These are phyloP conservation scores for Carex scoparia DNA, from an alignment of 176 grass and related monocot species.

Conservation along the genomic window DNA sequence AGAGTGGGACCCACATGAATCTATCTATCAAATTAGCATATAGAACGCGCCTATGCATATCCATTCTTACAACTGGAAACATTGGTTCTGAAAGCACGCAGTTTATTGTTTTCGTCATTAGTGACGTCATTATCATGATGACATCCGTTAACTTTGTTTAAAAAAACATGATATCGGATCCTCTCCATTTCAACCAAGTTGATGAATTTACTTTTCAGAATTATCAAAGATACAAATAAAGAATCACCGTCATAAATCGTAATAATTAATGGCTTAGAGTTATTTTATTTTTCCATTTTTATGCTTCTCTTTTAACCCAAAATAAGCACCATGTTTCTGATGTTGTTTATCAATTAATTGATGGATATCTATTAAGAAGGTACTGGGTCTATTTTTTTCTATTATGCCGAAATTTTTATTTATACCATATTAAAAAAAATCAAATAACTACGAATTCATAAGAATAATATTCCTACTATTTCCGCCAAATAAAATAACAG, in stretches of 20 bases:
- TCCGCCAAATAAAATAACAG: too few species aligned
- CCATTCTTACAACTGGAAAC: neutral
- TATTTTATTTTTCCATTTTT: neutral
- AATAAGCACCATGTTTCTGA: neutral
- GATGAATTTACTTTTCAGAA: neutral
- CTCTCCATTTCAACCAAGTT: neutral
- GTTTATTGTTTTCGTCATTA: neutral
- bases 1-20: neutral
- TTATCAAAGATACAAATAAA: neutral
- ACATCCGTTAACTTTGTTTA: neutral
- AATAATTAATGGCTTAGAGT: neutral
- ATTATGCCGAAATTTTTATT: too few species aligned
- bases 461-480: too few species aligned
- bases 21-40: neutral
- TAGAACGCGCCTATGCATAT: neutral
- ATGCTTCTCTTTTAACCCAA: neutral
- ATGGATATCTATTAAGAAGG: neutral
- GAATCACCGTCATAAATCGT: neutral
- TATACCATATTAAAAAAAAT: too few species aligned
- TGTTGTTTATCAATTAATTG: neutral
- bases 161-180: neutral
- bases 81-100: neutral
- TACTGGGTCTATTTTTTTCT: neutral
- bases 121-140: constrained; percentile 1
- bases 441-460: too few species aligned